Evolutionary conservation across 73 alveolate species (phyloP), one percentile per base, ranked within the genome.

Genomic region (Paramecium sonneborni): DNA sequence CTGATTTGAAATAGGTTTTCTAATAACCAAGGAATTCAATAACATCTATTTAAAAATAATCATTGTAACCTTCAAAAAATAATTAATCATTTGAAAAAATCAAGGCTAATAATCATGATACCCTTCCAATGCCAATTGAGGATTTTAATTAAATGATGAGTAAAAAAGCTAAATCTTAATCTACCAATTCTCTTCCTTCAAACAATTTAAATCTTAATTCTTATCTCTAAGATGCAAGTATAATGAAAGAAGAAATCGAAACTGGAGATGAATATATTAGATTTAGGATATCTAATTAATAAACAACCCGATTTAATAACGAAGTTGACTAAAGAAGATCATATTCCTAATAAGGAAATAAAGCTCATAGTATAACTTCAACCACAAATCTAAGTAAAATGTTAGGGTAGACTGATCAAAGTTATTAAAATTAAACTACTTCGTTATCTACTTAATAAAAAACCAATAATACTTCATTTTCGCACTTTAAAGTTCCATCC

Each of bases 211-310:
- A 52, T 52, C 68, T 52, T 52, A 79, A 32, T 15, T 39, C 76
- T 23, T 79, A 79, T 44, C 55, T 79, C 2, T 26, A 79, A 46
- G 90, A 79, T 7, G 90, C 90, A 41, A 79, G 90, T 23, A 79
- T 79, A 0, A 38, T 30, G 55, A 30, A 79, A 21, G 55, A 79
- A 34, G 72, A 79, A 24, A 20, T 76, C 6, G 86, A 72, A 34
- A 11, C 24, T 34, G 44, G 35, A 72, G 86, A 72, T 72, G 86
- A 72, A 35, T 72, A 34, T 21, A 34, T 34, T 28, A 72, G 35
- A 20, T 35, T 72, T 72, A 72, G 35, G 44, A 32, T 72, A 79
- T 79, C 90, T 24, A 79, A 79, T 26, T 46, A 79, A 41, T 23
- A 41, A 21, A 79, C 90, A 2, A 43, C 44, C 0, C 14, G 90